These are phyloP conservation scores for Xylariales sp. DNA, from an alignment of 2,329 filamentous ascomycete species.

Conservation along the genomic window DNA sequence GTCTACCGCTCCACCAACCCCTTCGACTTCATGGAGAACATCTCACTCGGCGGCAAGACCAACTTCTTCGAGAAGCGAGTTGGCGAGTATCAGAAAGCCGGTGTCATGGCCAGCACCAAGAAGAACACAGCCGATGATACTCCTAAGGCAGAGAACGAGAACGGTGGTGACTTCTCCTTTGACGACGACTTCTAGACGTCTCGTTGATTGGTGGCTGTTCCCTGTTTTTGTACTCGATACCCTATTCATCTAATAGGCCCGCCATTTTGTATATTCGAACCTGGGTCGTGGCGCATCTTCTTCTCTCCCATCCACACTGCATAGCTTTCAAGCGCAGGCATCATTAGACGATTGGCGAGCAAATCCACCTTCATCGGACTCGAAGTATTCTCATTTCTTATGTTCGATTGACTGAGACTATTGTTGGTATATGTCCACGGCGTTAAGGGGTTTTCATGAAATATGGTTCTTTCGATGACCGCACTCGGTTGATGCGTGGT, in stretches of 20 bases:
- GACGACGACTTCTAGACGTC: slow-evolving; percentile 87
- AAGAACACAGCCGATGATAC: slow-evolving; percentile 45
- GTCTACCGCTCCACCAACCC: slow-evolving; percentile 90
- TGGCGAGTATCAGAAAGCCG: slow-evolving; percentile 98
- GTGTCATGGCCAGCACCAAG: slow-evolving; percentile 92
- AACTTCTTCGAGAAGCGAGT: slow-evolving; percentile 99
- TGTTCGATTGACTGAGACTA: neutral
- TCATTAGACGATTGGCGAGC: slow-evolving; percentile 11
- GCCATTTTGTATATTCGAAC: slow-evolving; percentile 10
- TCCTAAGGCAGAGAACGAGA: slow-evolving; percentile 49
- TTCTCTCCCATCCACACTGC: slow-evolving; percentile 8
- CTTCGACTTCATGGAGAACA: slow-evolving; percentile 99
- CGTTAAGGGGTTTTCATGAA: slow-evolving; percentile 7
- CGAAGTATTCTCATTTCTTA: slow-evolving; percentile 3
- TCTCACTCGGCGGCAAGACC: slow-evolving; percentile 97
- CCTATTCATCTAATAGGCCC: slow-evolving; percentile 16
- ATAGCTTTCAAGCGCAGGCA: too few species aligned
- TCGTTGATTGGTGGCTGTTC: slow-evolving; percentile 12
- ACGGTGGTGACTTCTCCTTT: slow-evolving; percentile 80
- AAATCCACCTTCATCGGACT: neutral
- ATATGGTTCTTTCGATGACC: neutral
- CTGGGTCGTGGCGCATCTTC: slow-evolving; percentile 14
- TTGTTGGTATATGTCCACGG: slow-evolving; percentile 2
- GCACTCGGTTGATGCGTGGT: neutral
- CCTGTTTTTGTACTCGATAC: slow-evolving; percentile 18